phyloP scores from a whole-genome alignment of 2,329 filamentous ascomycete genomes.

The Aspergillus novofumigatus region DNA sequence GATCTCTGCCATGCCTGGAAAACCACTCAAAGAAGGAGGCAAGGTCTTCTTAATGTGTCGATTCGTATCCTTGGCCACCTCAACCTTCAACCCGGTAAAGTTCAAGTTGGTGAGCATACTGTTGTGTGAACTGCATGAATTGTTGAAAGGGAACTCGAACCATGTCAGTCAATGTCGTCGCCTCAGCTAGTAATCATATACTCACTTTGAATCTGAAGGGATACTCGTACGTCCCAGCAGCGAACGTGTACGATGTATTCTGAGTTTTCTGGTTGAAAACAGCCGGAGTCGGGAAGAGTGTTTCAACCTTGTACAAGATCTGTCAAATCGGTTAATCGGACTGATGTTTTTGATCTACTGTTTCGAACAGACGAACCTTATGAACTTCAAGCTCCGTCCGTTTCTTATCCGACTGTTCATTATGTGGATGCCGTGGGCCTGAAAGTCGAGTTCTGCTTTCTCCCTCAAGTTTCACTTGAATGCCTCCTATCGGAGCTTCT shows the following conservation, averaged over 20 bases:
- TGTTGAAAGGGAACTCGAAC: constrained; percentile 47
- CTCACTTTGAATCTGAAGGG: constrained; percentile 48
- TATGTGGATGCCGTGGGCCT: constrained; percentile 35
- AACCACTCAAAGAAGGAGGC: constrained; percentile 83
- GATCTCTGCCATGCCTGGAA: constrained; percentile 83
- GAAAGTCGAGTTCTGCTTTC: constrained; percentile 45
- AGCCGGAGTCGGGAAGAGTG: constrained; percentile 44
- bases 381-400: constrained; percentile 47
- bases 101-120: constrained; percentile 45
- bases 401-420: constrained; percentile 44
- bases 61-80: constrained; percentile 41
- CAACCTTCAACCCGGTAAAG: constrained; percentile 42
- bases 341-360: not conserved
- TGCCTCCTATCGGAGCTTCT: constrained; percentile 42
- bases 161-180: not conserved
- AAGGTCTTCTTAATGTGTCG: constrained; percentile 79
- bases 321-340: constrained; percentile 18
- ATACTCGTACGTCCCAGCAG: constrained; percentile 45
- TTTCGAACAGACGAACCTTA: constrained; percentile 33
- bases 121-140: constrained; percentile 43
- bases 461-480: constrained; percentile 48
- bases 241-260: constrained; percentile 41
- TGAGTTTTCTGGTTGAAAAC: constrained; percentile 34
- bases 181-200: not conserved
- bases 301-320: constrained; percentile 46